Evolutionary conservation across 2,329 filamentous ascomycete species (phyloP).

Genomic region (Alternaria consortialis): DNA sequence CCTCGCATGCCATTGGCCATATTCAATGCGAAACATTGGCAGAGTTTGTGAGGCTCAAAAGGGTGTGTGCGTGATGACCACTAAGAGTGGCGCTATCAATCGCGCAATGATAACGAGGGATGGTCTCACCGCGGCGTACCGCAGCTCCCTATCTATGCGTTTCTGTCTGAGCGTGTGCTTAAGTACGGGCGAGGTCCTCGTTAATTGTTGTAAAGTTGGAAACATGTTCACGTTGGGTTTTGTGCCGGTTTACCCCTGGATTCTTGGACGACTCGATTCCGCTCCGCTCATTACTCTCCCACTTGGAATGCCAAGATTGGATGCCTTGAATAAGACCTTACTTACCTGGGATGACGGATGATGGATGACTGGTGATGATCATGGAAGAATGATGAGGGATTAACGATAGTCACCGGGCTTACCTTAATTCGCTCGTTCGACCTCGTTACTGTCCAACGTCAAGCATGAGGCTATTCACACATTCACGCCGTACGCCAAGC

Average conservation of each 20-base stretch:
- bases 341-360: conserved; percentile 7
- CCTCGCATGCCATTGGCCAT: conserved; percentile 34
- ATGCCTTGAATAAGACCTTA: conserved; percentile 3
- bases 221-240: neutral
- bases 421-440: neutral
- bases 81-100: conserved; percentile 49
- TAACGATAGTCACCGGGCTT: neutral
- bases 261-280: conserved; percentile 4
- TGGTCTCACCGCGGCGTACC: conserved; percentile 31
- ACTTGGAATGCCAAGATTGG: conserved; percentile 20
- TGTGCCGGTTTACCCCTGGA: neutral
- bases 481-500: conserved; percentile 4
- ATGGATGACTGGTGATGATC: neutral
- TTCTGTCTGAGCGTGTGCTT: conserved; percentile 12
- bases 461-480: conserved; percentile 8
- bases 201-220: neutral
- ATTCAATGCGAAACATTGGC: conserved; percentile 14
- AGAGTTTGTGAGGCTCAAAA: conserved; percentile 15
- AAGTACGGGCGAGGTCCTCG: conserved; percentile 11
- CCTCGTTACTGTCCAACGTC: neutral
- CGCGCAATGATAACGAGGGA: conserved; percentile 49
- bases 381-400: neutral
- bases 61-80: conserved; percentile 25
- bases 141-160: conserved; percentile 1
- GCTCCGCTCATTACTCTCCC: conserved; percentile 18